Evolutionary conservation across 441 rosid species (phyloP), one percentile per base, ranked within the genome.

Genomic region (Populus hybrid): DNA sequence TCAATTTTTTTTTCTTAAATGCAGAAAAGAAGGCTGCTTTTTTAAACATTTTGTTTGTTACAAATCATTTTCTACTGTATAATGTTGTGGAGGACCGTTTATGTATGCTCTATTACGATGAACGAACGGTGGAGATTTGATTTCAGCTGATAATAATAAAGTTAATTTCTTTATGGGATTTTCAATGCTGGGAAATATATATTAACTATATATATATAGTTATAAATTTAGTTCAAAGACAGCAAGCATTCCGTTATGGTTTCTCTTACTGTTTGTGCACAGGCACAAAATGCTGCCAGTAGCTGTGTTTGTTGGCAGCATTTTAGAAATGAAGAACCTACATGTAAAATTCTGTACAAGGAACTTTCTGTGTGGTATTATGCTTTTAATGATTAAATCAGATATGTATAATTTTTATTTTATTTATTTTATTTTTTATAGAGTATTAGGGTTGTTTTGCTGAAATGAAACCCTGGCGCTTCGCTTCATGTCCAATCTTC

Each of bases 1-100:
- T 21, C 10, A 26, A 20, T 69, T 69, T 18, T 10, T 10, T 28
- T 83, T 84, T 76, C 76, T 81, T 77, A 72, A 85, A 83, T 85
- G 87, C 79, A 64, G 79, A 68, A 79, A 28, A 69, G 74, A 80
- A 30, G 35, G 34, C 54, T 30, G 50, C 68, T 23, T 74, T 77
- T 65, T 71, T 10, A 8, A 14, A 69, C 69, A 50, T 82, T 67
- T 76, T 70, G 6, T 28, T 23, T 34, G 5, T 69, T 76, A 63
- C 18, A 2, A 63, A 57, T 9, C 40, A 34, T 50, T 10, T 28
- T 10, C 21, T 71, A 21, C 4, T 6, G 10, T 23, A 40, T 61
- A 69, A 34, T 10, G 67, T 6, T 21, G 38, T 9, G 30, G 8
- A 23, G 34, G 50, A 21, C 38, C 40, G 20, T 66, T 71, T 24